phyloP scores from a whole-genome alignment of 1,139 yeast genomes.

The Candida glucosophila region DNA sequence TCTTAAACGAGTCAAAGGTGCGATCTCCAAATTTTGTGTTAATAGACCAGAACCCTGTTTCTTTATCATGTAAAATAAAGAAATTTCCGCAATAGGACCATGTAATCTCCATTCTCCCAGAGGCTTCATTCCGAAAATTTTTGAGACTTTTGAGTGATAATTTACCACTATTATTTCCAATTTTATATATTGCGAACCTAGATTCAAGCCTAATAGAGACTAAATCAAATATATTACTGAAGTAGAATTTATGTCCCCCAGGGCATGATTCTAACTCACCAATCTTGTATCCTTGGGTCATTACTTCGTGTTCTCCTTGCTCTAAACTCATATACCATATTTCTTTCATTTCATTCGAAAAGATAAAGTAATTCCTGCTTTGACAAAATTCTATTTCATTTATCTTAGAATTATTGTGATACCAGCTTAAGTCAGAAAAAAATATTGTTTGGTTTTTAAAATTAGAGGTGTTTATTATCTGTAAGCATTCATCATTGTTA shows the following conservation, averaged over 20 bases:
- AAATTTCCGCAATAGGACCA: slow-evolving; percentile 36
- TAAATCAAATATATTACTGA: too few species aligned
- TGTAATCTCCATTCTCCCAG: too few species aligned
- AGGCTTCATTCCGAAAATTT: too few species aligned
- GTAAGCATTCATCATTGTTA: slow-evolving; percentile 14
- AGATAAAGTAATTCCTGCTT: slow-evolving; percentile 21
- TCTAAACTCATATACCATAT: slow-evolving; percentile 21
- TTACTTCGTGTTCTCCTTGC: too few species aligned
- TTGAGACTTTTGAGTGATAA: too few species aligned
- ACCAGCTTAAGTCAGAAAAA: slow-evolving; percentile 25
- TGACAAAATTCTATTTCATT: slow-evolving; percentile 16
- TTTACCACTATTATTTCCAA: too few species aligned
- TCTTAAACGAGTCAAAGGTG: slow-evolving; percentile 18
- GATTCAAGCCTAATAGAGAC: too few species aligned
- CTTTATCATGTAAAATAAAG: slow-evolving; percentile 14
- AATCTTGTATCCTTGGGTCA: too few species aligned
- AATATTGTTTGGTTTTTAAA: slow-evolving; percentile 22
- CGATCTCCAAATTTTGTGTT: slow-evolving; percentile 28
- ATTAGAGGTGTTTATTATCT: slow-evolving; percentile 25
- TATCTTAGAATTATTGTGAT: slow-evolving; percentile 12
- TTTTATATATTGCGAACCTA: too few species aligned
- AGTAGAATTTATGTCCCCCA: too few species aligned
- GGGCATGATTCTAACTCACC: too few species aligned
- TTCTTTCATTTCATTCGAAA: slow-evolving; percentile 20
- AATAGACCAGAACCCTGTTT: slow-evolving; percentile 23